Base-by-base conservation (phyloP, 2,329 filamentous ascomycete species). In the Fusarium paranaense region DNA sequence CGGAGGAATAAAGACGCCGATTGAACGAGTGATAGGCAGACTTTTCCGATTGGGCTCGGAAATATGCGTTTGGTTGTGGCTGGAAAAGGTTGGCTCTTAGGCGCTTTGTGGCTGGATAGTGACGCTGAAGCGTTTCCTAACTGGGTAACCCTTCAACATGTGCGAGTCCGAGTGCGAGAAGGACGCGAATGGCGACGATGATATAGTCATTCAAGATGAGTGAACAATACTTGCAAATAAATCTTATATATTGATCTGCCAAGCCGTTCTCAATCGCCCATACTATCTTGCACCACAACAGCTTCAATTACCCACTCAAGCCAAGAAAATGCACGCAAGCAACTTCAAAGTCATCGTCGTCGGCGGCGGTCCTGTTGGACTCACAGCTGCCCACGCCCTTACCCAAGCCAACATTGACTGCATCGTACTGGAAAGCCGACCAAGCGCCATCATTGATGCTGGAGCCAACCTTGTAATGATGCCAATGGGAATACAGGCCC, bases 381-480 rank as follows among this genome's bases (percentile, higher is more conserved):
- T 81, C 2, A 73, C 70, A 0, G 76, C 80, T 2, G 80, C 80
- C 1, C 78, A 80, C 16, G 70, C 77, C 0, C 71, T 81, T 2
- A 65, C 67, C 5, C 74, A 60, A 4, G 80, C 79, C 6, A 70
- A 72, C n/a, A 81, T 86, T 38, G 81, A 85, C 62, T 86, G 83
- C 13, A 72, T 83, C 45, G 62, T 86, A 9, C 81, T 86, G 1
- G 84, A 86, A 61, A 70, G 77, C 13, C 78, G 80, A 2, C 32
- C 71, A 1, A 70, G 74, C 0, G 32, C 82, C 11, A 66, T 80
- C 67, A 66, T 78, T 45, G 76, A 83, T 70, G 78, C 79, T 16
- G 76, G 78, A 25, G 76, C 79, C 22, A 76, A 81, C 76, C 70
- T 84, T 61, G 75, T 81, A 16, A 69, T 86, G 61, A 69, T 79